These are phyloP conservation scores for Pyrenochaeta sp. DNA, from an alignment of 2,329 filamentous ascomycete species.

Conservation along the genomic window DNA sequence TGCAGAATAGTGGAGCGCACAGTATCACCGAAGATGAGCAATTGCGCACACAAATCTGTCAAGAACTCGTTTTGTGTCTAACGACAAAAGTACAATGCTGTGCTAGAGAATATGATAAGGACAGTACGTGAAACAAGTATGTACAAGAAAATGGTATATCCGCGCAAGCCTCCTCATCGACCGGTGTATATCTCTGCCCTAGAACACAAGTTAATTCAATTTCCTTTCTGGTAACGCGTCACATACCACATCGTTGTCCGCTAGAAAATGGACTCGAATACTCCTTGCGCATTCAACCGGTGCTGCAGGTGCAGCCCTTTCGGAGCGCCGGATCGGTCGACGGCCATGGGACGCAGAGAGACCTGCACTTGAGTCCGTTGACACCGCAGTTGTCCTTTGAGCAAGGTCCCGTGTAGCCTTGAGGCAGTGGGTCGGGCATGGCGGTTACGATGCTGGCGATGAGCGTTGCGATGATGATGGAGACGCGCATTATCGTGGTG, in stretches of 20 bases:
- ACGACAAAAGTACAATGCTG: too few relatives aligned
- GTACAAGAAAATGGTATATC: not conserved
- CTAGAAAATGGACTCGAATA: not conserved
- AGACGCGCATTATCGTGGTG: constrained; percentile 19
- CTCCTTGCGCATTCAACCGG: constrained; percentile 6
- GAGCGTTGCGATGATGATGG: constrained; percentile 22
- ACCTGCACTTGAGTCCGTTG: constrained; percentile 10
- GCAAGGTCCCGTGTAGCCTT: constrained; percentile 32
- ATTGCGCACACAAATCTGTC: too few relatives aligned
- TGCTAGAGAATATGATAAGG: not conserved
- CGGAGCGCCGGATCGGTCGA: constrained; percentile 10
- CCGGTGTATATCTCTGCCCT: not conserved
- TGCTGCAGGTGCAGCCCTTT: constrained; percentile 29
- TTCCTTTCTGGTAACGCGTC: not conserved
- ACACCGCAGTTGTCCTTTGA: constrained; percentile 18
- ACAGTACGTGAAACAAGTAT: not conserved
- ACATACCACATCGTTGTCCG: not conserved
- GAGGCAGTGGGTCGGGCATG: constrained; percentile 32
- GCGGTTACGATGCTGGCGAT: constrained; percentile 25
- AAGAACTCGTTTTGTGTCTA: too few relatives aligned
- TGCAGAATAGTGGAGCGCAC: too few relatives aligned
- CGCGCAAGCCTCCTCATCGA: not conserved
- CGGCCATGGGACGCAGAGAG: constrained; percentile 24
- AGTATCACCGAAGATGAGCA: too few relatives aligned
- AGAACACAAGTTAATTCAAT: not conserved